Evolutionary conservation across 1,139 yeast genomes (phyloP).

Genomic region (Yamadazyma spencermartinsiae): DNA sequence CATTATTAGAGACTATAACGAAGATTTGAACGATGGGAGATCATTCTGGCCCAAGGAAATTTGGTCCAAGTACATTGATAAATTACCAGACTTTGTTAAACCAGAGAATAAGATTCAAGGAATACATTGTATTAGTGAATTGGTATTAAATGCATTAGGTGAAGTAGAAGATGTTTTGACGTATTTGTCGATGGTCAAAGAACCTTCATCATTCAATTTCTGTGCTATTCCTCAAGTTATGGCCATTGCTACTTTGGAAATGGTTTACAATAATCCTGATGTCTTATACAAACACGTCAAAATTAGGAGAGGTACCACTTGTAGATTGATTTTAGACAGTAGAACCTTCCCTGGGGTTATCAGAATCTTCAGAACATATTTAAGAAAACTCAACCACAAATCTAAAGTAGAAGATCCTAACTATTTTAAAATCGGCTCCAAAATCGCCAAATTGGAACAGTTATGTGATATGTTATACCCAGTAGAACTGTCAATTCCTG

Average conservation of each 20-base stretch:
- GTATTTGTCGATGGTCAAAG: conserved; percentile 75
- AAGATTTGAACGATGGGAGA: conserved; percentile 88
- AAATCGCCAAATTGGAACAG: conserved; percentile 86
- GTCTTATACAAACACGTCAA: conserved; percentile 76
- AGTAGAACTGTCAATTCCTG: conserved; percentile 30
- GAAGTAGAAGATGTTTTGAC: conserved; percentile 79
- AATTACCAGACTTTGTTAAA: conserved; percentile 55
- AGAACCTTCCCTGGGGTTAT: conserved; percentile 79
- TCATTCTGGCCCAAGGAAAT: conserved; percentile 96
- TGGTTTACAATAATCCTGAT: conserved; percentile 77
- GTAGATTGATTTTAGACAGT: conserved; percentile 69
- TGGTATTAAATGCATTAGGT: conserved; percentile 74
- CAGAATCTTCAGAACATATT: conserved; percentile 68
- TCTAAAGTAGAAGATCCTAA: conserved; percentile 83
- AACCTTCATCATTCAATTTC: conserved; percentile 82
- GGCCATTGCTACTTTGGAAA: conserved; percentile 93
- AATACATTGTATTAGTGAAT: conserved; percentile 73
- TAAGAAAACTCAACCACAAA: conserved; percentile 75
- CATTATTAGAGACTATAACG: conserved; percentile 92
- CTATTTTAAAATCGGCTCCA: conserved; percentile 78
- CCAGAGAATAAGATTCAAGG: conserved; percentile 48
- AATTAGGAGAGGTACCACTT: conserved; percentile 91
- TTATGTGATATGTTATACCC: conserved; percentile 78
- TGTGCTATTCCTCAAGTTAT: conserved; percentile 98
- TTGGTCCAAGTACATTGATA: conserved; percentile 78